Evolutionary conservation across 805 yeast species (phyloP).

Genomic region (Candida oleophila): DNA sequence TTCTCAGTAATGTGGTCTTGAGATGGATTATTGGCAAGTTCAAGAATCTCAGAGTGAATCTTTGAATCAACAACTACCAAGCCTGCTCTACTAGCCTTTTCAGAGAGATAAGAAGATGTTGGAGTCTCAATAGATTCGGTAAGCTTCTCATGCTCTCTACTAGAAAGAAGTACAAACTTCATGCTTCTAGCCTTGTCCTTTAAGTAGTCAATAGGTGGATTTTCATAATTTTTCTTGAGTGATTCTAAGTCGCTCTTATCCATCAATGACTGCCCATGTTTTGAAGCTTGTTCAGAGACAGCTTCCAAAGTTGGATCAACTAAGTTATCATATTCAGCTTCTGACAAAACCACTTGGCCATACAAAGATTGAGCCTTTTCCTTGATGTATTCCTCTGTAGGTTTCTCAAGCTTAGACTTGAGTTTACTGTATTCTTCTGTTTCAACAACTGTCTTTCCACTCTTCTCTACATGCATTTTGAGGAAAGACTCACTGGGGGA

Average conservation of each 20-base stretch:
- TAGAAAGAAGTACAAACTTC: conserved; percentile 1
- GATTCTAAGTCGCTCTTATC: conserved; percentile 16
- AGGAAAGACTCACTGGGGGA: conserved; percentile 22
- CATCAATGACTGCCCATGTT: conserved; percentile 13
- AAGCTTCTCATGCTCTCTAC: conserved; percentile 10
- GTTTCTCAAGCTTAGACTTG: conserved; percentile 8
- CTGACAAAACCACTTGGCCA: conserved; percentile 9
- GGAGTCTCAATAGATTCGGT: conserved; percentile 18
- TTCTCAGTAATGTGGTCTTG: conserved; percentile 13
- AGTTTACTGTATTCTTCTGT: conserved; percentile 6
- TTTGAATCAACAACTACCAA: conserved; percentile 6
- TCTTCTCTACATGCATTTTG: conserved; percentile 19
- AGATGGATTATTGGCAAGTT: conserved; percentile 11
- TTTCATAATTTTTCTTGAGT: conserved; percentile 9
- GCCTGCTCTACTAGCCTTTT: conserved; percentile 20
- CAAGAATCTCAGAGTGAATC: background rate
- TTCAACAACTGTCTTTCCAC: conserved; percentile 10
- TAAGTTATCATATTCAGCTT: conserved; percentile 2
- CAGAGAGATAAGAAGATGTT: conserved; percentile 17
- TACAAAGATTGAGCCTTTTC: conserved; percentile 9
- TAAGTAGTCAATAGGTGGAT: conserved; percentile 32
- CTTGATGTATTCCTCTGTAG: conserved; percentile 13
- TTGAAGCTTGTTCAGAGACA: conserved; percentile 9
- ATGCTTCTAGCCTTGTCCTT: conserved; percentile 15
- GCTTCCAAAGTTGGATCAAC: conserved; percentile 13